Percentiles rank a stretch among this genome's conserved stretches.
Conservation (phyloP, 2,329 filamentous ascomycete species). For the Zarea fungicola region DNA sequence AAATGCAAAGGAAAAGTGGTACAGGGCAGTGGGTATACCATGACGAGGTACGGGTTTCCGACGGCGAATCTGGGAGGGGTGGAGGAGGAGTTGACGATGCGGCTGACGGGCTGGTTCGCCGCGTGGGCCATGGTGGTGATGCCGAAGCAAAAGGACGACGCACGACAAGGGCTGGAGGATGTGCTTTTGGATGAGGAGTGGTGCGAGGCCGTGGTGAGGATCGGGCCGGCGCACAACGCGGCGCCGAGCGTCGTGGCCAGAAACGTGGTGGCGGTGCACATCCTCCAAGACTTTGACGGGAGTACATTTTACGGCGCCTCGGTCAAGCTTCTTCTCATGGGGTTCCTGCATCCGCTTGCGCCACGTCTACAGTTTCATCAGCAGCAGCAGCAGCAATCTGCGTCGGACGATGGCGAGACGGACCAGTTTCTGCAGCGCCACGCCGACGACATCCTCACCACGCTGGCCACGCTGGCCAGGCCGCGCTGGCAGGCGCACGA, state of each 20-base stretch:
- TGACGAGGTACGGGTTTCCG: constrained; percentile 40
- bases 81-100: constrained; percentile 45
- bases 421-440: constrained; percentile 27
- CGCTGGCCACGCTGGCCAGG: constrained; percentile 42
- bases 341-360: constrained; percentile 42
- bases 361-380: constrained; percentile 5
- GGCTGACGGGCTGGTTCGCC: constrained; percentile 58
- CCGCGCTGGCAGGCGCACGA: constrained; percentile 39
- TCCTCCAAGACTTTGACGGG: constrained; percentile 47
- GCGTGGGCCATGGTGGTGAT: constrained; percentile 53
- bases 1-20: constrained; percentile 45
- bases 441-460: constrained; percentile 36
- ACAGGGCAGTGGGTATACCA: constrained; percentile 37
- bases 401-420: not conserved
- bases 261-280: constrained; percentile 47
- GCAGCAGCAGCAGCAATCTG: no score
- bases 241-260: constrained; percentile 41
- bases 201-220: constrained; percentile 54
- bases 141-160: constrained; percentile 14
- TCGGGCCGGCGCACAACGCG: constrained; percentile 45
- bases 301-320: constrained; percentile 35
- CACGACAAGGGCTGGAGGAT: constrained; percentile 22
- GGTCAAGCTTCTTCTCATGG: constrained; percentile 55
- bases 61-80: constrained; percentile 51
- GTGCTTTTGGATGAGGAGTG: constrained; percentile 47